Percentiles rank a stretch among this genome's conserved stretches.
Evolutionary conservation across 108 stramenopile species (phyloP).

Genomic region (Conticribra weissflogii): DNA sequence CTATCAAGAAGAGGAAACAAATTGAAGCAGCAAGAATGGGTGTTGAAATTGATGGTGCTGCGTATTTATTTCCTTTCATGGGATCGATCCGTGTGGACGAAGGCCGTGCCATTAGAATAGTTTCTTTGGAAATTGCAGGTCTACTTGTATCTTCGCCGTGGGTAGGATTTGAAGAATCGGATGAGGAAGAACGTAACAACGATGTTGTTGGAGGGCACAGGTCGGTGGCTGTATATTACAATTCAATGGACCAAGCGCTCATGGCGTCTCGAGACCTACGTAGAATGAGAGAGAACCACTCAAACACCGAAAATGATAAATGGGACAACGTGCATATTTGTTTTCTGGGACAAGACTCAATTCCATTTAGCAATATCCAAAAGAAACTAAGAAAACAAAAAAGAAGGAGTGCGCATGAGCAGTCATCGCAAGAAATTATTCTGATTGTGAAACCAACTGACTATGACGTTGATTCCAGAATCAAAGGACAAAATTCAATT

Average conservation of each 20-base stretch:
- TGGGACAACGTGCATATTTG: conserved; percentile 55
- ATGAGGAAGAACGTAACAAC: background rate
- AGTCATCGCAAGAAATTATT: conserved; percentile 29
- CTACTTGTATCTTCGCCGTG: conserved; percentile 43
- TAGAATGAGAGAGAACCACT: conserved; percentile 20
- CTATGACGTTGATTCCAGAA: conserved; percentile 58
- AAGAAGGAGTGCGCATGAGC: conserved; percentile 6
- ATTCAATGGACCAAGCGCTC: conserved; percentile 68
- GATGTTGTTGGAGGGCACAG: background rate
- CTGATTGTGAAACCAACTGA: conserved; percentile 73
- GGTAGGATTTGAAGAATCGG: conserved; percentile 32
- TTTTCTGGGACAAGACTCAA: conserved; percentile 44
- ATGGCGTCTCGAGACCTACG: conserved; percentile 58
- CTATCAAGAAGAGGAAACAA: background rate
- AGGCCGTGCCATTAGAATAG: conserved; percentile 47
- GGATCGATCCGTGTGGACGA: conserved; percentile 42
- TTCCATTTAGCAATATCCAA: conserved; percentile 34
- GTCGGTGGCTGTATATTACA: conserved; percentile 63
- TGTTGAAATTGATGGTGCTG: conserved; percentile 72
- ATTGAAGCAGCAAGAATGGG: conserved; percentile 56
- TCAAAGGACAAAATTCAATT: too few relatives aligned
- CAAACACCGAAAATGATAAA: conserved; percentile 2
- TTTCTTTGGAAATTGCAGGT: conserved; percentile 59
- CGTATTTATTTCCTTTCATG: conserved; percentile 29
- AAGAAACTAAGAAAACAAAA: conserved; percentile 12